Conservation (phyloP, 805 yeast species). For the Lipomyces spencermartinsiae region DNA sequence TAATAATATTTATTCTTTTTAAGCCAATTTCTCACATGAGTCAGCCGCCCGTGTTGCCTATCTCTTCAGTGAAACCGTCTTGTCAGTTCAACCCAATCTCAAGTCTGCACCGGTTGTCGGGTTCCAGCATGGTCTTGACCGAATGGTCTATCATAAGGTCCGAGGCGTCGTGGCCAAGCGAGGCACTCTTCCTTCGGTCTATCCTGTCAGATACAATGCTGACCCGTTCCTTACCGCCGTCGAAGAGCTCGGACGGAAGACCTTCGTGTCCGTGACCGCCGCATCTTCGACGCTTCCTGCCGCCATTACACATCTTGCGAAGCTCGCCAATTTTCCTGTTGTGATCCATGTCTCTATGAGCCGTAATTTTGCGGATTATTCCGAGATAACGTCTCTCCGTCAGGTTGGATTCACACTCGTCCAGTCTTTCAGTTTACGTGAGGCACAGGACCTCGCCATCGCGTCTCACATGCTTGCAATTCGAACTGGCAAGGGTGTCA, state of each 20-base stretch:
- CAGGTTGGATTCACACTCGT: slow-evolving; percentile 69
- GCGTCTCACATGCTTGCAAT: slow-evolving; percentile 65
- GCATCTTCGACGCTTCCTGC: slow-evolving; percentile 61
- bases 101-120: slow-evolving; percentile 13
- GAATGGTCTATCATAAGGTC: slow-evolving; percentile 26
- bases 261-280: slow-evolving; percentile 56
- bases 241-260: slow-evolving; percentile 44
- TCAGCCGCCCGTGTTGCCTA: slow-evolving; percentile 38
- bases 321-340: slow-evolving; percentile 51
- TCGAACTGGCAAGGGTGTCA: slow-evolving; percentile 59
- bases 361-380: slow-evolving; percentile 60
- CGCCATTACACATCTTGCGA: slow-evolving; percentile 63
- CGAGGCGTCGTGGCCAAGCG: slow-evolving; percentile 35
- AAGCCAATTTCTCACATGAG: background rate
- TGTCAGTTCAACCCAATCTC: slow-evolving; percentile 35
- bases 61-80: slow-evolving; percentile 35
- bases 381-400: slow-evolving; percentile 72
- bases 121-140: slow-evolving; percentile 32
- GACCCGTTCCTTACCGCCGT: slow-evolving; percentile 60
- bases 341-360: slow-evolving; percentile 60
- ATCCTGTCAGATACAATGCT: slow-evolving; percentile 51
- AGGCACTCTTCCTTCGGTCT: slow-evolving; percentile 31
- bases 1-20: slow-evolving; percentile 1
- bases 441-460: slow-evolving; percentile 60
- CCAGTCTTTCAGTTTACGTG: slow-evolving; percentile 66